Base-by-base conservation (phyloP, 306 rosid species). In the Inga laurina region DNA sequence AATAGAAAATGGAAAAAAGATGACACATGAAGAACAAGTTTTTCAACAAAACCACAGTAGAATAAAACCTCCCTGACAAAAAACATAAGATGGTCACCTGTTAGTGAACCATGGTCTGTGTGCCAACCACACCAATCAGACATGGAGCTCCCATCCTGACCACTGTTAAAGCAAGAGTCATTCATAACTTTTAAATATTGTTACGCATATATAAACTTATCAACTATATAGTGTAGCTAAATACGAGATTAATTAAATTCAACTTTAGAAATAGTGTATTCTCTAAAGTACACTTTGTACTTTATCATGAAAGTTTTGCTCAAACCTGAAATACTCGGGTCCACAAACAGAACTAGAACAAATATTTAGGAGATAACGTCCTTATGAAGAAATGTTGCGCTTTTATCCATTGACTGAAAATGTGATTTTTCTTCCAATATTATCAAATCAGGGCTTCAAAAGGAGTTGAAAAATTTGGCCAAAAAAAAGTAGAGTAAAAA, bases 91-190 rank as follows among this genome's bases (percentile, higher is more conserved):
- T 39, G 71, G 21, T 79, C 80, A 95, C 99, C 99, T 95, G 99
- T 95, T 81, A 95, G 89, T 54, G 99, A 95, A 82, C 97, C 98
- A 76, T 95, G 97, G 87, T 95, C 99, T 59, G 97, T 92, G 82
- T 95, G 99, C 99, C 98, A 93, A 44, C 99, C 99, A 70, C 99
- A 95, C 99, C 99, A 95, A 81, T 97, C 93, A 46, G 99, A 95
- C 79, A 86, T 62, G 65, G 92, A 76, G 81, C 85, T 74, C 56
- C 59, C 74, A 88, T 86, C 97, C 78, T 78, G 72, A 67, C 79
- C 24, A 71, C 90, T 84, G 93, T 77, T 86, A 88, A 86, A 45
- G 13, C 41, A 88, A 69, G 85, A 69, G 85, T 77, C 86, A 82
- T 79, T 64, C 48, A 72, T 78, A 70, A 74, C 65, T 24, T 81